phyloP scores from a whole-genome alignment of 1,139 yeast genomes.

The Yamadazyma mexicana region DNA sequence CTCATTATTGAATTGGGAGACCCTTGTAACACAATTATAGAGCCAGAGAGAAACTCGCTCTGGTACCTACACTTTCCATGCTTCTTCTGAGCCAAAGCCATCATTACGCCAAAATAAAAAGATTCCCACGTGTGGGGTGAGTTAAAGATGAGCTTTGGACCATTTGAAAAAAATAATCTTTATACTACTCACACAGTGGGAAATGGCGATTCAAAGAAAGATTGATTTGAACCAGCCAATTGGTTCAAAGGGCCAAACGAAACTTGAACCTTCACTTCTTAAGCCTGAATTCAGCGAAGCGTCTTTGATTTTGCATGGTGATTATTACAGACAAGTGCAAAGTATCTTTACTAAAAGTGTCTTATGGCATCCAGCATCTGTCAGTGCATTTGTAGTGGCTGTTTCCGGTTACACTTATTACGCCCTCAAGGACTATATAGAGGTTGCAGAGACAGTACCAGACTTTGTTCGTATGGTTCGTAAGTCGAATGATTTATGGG shows the following conservation, averaged over 20 bases:
- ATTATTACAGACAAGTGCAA: conserved; percentile 59
- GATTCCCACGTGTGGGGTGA: too few relatives aligned
- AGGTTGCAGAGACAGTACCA: conserved; percentile 32
- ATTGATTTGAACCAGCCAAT: conserved; percentile 56
- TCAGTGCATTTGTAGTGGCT: conserved; percentile 23
- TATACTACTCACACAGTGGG: not conserved
- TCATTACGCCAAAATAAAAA: too few relatives aligned
- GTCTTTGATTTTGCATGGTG: conserved; percentile 62
- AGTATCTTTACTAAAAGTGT: conserved; percentile 48
- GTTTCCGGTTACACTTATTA: conserved; percentile 23
- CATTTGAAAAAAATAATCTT: not conserved
- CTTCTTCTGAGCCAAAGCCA: too few relatives aligned
- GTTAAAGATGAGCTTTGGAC: too few relatives aligned
- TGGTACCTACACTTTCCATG: too few relatives aligned
- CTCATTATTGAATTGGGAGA: too few relatives aligned
- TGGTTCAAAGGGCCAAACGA: conserved; percentile 48
- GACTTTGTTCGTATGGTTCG: conserved; percentile 31
- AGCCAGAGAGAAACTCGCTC: too few relatives aligned
- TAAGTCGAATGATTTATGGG: conserved; percentile 26
- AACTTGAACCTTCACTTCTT: conserved; percentile 44
- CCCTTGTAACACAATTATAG: too few relatives aligned
- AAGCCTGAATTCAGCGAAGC: conserved; percentile 61
- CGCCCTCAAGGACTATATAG: conserved; percentile 35
- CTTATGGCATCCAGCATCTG: conserved; percentile 48
- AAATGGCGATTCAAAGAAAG: conserved; percentile 43